phyloP scores from a whole-genome alignment of 805 yeast genomes.

The Saccharomyces jurei region DNA sequence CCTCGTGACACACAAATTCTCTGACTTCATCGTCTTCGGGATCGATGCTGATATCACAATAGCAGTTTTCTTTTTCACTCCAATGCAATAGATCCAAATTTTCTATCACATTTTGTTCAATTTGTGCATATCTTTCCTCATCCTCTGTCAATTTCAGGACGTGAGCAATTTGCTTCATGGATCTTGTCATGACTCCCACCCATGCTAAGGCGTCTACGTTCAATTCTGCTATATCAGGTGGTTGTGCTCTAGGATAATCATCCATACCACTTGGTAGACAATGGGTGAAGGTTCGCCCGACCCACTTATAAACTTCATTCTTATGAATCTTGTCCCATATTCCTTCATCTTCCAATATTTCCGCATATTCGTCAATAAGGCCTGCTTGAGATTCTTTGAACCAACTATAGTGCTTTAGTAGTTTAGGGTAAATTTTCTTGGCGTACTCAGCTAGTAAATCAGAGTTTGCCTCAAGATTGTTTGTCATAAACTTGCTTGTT shows the following conservation, averaged over 20 bases:
- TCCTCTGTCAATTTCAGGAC: slow-evolving; percentile 55
- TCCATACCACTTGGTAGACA: slow-evolving; percentile 91
- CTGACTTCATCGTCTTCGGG: slow-evolving; percentile 51
- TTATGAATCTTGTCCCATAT: slow-evolving; percentile 34
- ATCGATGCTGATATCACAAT: slow-evolving; percentile 78
- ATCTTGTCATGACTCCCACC: slow-evolving; percentile 87
- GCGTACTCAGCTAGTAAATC: slow-evolving; percentile 54
- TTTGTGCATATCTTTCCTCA: slow-evolving; percentile 40
- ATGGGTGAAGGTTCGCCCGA: slow-evolving; percentile 79
- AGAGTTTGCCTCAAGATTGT: slow-evolving; percentile 48
- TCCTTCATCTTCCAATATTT: slow-evolving; percentile 20
- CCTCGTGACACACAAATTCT: slow-evolving; percentile 71
- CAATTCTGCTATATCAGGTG: slow-evolving; percentile 80
- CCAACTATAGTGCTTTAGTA: slow-evolving; percentile 76
- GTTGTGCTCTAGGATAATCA: slow-evolving; percentile 82
- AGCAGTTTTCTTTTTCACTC: slow-evolving; percentile 56
- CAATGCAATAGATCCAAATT: slow-evolving; percentile 76
- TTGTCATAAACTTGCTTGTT: slow-evolving; percentile 29
- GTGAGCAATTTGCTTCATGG: slow-evolving; percentile 67
- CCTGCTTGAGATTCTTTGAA: slow-evolving; percentile 78
- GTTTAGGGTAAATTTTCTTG: slow-evolving; percentile 60
- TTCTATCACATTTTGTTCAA: slow-evolving; percentile 47
- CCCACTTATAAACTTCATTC: slow-evolving; percentile 80
- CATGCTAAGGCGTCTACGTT: slow-evolving; percentile 86
- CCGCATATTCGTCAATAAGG: slow-evolving; percentile 57